Percentiles rank a stretch among this genome's conserved stretches.
Conservation (phyloP, 1,284 basidiomycete genomes). For the Moesziomyces parantarcticus region DNA sequence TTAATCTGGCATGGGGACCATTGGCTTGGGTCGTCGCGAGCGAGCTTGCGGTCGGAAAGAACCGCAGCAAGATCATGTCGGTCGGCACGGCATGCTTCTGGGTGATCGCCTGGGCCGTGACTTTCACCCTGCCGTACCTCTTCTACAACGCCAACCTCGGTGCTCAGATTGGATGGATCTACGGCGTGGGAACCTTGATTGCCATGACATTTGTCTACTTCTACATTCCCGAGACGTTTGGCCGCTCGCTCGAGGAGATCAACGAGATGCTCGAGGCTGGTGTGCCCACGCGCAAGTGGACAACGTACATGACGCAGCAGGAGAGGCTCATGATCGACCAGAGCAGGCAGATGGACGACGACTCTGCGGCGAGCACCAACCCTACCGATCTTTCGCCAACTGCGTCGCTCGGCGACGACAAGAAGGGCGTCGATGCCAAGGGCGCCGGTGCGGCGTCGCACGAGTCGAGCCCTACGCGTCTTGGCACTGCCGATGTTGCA, state of each 20-base stretch:
- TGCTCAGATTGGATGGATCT: slow-evolving; percentile 69
- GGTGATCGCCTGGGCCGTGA: slow-evolving; percentile 70
- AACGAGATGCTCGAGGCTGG: slow-evolving; percentile 58
- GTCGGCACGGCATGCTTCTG: slow-evolving; percentile 70
- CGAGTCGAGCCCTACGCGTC: slow-evolving; percentile 24
- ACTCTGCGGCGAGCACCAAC: slow-evolving; percentile 18
- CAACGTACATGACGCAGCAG: slow-evolving; percentile 40
- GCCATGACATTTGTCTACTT: slow-evolving; percentile 70
- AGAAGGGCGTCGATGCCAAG: slow-evolving; percentile 32
- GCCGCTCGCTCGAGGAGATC: slow-evolving; percentile 61
- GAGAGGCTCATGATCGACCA: slow-evolving; percentile 41
- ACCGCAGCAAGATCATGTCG: slow-evolving; percentile 70
- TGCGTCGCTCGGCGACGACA: slow-evolving; percentile 24
- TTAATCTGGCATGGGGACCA: slow-evolving; percentile 71
- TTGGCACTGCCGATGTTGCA: slow-evolving; percentile 34
- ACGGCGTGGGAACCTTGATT: slow-evolving; percentile 67
- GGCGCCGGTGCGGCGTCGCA: not conserved
- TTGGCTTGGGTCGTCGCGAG: slow-evolving; percentile 69
- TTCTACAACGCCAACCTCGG: slow-evolving; percentile 68
- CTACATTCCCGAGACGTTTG: slow-evolving; percentile 67
- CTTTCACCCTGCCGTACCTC: slow-evolving; percentile 61
- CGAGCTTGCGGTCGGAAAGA: slow-evolving; percentile 69
- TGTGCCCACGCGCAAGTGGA: slow-evolving; percentile 57
- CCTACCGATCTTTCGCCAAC: slow-evolving; percentile 27
- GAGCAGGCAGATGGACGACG: slow-evolving; percentile 27